Percentiles rank a stretch among this genome's conserved stretches.
Evolutionary conservation across 176 grass and related monocot species (phyloP).

Genomic region (Zea luxurians): DNA sequence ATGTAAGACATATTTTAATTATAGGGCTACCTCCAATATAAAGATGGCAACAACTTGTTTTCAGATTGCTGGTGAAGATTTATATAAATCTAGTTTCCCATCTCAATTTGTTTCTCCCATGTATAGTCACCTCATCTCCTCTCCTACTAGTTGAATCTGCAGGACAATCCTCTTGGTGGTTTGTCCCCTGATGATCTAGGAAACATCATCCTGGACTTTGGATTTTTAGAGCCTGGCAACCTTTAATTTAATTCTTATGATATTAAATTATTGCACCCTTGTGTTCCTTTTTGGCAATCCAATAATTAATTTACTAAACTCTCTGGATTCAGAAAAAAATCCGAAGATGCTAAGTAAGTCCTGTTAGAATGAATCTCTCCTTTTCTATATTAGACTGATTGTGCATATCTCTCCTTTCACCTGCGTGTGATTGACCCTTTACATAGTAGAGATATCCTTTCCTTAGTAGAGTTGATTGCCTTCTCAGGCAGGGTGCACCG

Average conservation of each 20-base stretch:
- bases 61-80: neutral
- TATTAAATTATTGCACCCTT: neutral
- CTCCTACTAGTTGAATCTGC: neutral
- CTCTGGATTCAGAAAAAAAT: neutral
- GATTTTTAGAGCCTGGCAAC: neutral
- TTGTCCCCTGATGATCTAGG: neutral
- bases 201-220: neutral
- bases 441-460: too few relatives aligned
- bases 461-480: too few relatives aligned
- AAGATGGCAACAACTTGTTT: neutral
- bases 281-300: neutral
- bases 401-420: too few relatives aligned
- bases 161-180: neutral
- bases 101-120: neutral
- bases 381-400: too few relatives aligned
- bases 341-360: too few relatives aligned
- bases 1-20: neutral
- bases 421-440: too few relatives aligned
- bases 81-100: neutral
- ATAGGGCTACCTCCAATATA: neutral
- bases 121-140: neutral
- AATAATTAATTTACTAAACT: neutral
- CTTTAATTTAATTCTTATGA: neutral
- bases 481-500: too few relatives aligned
- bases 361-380: too few relatives aligned